Conservation (phyloP, 768 basidiomycete genomes). For the Leucocoprinus birnbaumii region DNA sequence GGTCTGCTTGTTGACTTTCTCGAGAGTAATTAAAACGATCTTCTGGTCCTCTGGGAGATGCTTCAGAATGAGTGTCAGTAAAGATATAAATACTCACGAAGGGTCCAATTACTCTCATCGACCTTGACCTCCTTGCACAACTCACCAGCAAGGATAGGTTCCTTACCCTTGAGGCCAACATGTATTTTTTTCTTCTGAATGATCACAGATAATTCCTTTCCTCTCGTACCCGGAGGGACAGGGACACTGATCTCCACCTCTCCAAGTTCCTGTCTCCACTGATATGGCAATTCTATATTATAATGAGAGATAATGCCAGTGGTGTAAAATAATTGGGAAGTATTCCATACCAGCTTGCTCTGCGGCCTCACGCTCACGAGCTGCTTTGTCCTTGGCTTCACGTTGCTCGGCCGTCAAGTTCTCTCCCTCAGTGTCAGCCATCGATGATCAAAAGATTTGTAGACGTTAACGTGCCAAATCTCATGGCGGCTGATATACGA, state of each 20-base stretch:
- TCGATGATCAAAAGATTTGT: constrained; percentile 14
- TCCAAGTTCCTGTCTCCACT: constrained; percentile 86
- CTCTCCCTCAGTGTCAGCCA: constrained; percentile 38
- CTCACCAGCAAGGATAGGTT: constrained; percentile 85
- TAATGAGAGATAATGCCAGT: constrained; percentile 14
- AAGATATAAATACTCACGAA: constrained; percentile 51
- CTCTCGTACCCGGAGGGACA: constrained; percentile 86
- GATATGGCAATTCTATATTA: constrained; percentile 77
- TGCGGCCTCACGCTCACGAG: constrained; percentile 62
- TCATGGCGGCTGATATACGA: constrained; percentile 1
- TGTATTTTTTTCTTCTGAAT: constrained; percentile 83
- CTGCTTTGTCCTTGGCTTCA: constrained; percentile 65
- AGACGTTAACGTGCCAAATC: background rate
- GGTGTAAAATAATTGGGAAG: constrained; percentile 1
- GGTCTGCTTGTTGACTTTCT: constrained; percentile 82
- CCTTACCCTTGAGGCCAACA: constrained; percentile 82
- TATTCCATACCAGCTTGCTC: constrained; percentile 80
- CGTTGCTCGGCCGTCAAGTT: constrained; percentile 76
- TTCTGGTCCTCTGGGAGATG: constrained; percentile 68
- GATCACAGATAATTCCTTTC: constrained; percentile 65
- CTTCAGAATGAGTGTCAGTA: background rate
- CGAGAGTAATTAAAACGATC: constrained; percentile 70
- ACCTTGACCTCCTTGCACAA: constrained; percentile 92
- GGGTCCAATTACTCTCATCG: constrained; percentile 96
- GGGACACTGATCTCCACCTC: constrained; percentile 84